Base-by-base conservation (phyloP, 2,329 filamentous ascomycete species). In the Dothideomycetes sp. region DNA sequence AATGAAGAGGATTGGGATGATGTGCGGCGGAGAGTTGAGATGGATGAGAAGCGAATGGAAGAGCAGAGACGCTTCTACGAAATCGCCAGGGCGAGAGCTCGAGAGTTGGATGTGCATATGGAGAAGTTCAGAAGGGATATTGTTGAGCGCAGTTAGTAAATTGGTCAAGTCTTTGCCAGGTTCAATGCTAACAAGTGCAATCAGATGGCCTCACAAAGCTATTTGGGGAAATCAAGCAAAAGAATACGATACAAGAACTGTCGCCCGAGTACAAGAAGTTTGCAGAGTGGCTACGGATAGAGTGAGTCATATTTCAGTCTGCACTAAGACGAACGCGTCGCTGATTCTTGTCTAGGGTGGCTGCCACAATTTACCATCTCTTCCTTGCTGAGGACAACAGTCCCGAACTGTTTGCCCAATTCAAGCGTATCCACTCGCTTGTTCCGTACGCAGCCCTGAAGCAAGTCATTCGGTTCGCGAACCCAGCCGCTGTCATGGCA, bases 361-460 rank as follows among this genome's bases (percentile, higher is more conserved):
- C 91, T 17, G 91, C 91, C 31, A 95, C 91, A 16, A 78, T 96
- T 43, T 98, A 98, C 57, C 91, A 98, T 59, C 70, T 98, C 24
- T 98, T 98, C 70, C 72, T 98, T 33, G 91, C 91, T 4, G 91
- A 98, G 59, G 91, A 98, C 63, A 98, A 98, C 60, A 95, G 89
- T 0, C 88, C 91, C 1, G 91, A 98, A 56, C 64, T 98, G 19
- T 96, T 96, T 59, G 86, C 87, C 0, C 91, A 98, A 61, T 80
- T 84, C 4, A 94, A 89, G 64, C 78, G 84, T 45, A 95, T 96
- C 38, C 91, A 98, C 58, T 94, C 88, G 1, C 73, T 96, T 41
- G 82, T 98, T 33, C 91, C 91, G 0, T 98, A 98, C 57, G 82
- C 81, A 1, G 69, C 95, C 36, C 71, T 98, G 57, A 98, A 98